phyloP scores from a whole-genome alignment of 768 basidiomycete species.

The Lentinula raphanica region DNA sequence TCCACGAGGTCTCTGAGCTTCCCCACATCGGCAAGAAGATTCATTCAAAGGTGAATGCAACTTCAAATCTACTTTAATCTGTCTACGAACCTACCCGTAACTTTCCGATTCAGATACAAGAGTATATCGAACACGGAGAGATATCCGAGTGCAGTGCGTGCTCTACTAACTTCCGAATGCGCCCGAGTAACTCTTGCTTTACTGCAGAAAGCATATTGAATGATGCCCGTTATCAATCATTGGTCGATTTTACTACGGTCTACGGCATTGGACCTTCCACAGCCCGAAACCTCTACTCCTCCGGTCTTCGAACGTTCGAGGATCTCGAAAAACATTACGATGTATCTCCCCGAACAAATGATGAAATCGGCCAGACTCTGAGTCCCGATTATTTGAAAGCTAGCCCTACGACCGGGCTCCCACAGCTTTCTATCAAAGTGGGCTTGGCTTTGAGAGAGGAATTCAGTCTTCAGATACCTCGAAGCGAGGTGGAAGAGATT shows the following conservation, averaged over 20 bases:
- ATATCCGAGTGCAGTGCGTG: slow-evolving; percentile 57
- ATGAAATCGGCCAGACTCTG: background rate
- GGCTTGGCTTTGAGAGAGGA: slow-evolving; percentile 58
- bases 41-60: slow-evolving; percentile 37
- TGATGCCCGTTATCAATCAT: slow-evolving; percentile 49
- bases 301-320: slow-evolving; percentile 60
- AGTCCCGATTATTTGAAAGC: slow-evolving; percentile 5
- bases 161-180: background rate
- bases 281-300: slow-evolving; percentile 59
- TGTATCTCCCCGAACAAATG: slow-evolving; percentile 22
- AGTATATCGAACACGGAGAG: slow-evolving; percentile 49
- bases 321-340: slow-evolving; percentile 69
- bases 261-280: slow-evolving; percentile 74
- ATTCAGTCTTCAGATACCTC: slow-evolving; percentile 51
- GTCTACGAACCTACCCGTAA: background rate
- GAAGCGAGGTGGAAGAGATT: slow-evolving; percentile 77
- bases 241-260: slow-evolving; percentile 55
- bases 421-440: slow-evolving; percentile 43
- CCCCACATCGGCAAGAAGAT: slow-evolving; percentile 50
- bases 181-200: background rate
- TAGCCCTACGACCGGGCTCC: slow-evolving; percentile 14
- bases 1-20: slow-evolving; percentile 32
- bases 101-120: slow-evolving; percentile 44
- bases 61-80: background rate
- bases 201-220: slow-evolving; percentile 41